Conservation (phyloP, 345 rosid species). For the Crucihimalaya himalaica region DNA sequence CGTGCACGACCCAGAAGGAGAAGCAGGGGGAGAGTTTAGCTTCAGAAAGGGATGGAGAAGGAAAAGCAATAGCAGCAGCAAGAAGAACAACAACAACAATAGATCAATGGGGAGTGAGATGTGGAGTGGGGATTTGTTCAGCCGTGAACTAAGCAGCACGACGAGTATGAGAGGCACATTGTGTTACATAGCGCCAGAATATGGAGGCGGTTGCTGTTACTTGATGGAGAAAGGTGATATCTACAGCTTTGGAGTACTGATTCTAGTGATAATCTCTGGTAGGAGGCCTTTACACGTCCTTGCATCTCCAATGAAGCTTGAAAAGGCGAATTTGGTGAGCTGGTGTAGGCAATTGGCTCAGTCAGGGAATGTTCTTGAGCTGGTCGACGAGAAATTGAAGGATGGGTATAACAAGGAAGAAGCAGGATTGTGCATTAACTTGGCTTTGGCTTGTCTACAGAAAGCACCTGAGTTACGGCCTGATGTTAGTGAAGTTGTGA, state of each 20-base stretch:
- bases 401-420: slow-evolving; percentile 73
- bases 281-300: slow-evolving; percentile 92
- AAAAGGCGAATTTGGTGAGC: slow-evolving; percentile 89
- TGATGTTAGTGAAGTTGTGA: slow-evolving; percentile 75
- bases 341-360: slow-evolving; percentile 97
- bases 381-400: slow-evolving; percentile 83
- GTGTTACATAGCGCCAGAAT: slow-evolving; percentile 95
- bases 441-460: slow-evolving; percentile 84
- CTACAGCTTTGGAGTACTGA: slow-evolving; percentile 90
- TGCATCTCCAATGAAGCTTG: slow-evolving; percentile 95
- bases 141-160: slow-evolving; percentile 97
- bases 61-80: slow-evolving; percentile 41
- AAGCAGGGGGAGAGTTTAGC: slow-evolving; percentile 83
- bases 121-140: slow-evolving; percentile 96
- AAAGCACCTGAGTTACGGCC: slow-evolving; percentile 87
- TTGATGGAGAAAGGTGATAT: slow-evolving; percentile 96
- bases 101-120: slow-evolving; percentile 74
- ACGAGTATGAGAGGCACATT: slow-evolving; percentile 99
- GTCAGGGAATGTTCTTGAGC: slow-evolving; percentile 75
- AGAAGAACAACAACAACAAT: slow-evolving; percentile 43
- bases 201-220: slow-evolving; percentile 83
- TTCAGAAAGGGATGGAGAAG: slow-evolving; percentile 81
- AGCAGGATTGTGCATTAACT: slow-evolving; percentile 82
- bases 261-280: slow-evolving; percentile 89
- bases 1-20: slow-evolving; percentile 43